These are phyloP conservation scores for Neurospora sp. DNA, from an alignment of 495 filamentous ascomycete genomes.

Conservation along the genomic window DNA sequence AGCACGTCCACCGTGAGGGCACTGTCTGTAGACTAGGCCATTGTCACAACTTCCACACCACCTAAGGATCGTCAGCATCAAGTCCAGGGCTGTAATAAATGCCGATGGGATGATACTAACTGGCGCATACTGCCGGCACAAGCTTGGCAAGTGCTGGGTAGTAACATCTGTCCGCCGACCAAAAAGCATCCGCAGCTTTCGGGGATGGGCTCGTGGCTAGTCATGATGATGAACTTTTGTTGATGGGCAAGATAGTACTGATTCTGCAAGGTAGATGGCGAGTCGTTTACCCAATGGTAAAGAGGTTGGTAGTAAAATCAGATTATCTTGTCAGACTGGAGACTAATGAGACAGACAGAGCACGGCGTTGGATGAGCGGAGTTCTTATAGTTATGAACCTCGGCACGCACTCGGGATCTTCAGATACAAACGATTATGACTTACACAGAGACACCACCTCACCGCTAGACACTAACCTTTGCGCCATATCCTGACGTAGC, in stretches of 20 bases:
- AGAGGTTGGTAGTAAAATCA: not conserved
- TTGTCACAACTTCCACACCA: not conserved
- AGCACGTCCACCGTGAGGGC: not conserved
- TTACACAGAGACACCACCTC: constrained; percentile 1
- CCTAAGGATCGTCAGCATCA: not conserved
- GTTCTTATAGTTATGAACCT: constrained; percentile 7
- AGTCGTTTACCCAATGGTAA: not conserved
- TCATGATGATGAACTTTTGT: not conserved
- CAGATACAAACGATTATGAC: constrained; percentile 2
- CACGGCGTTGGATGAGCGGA: not conserved
- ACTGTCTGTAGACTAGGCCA: not conserved
- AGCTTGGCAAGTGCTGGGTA: not conserved
- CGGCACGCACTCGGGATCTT: constrained; percentile 5
- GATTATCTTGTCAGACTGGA: not conserved
- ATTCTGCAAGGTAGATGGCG: not conserved
- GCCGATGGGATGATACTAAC: not conserved
- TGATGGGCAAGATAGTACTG: not conserved
- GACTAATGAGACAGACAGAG: not conserved
- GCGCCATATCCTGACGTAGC: not conserved
- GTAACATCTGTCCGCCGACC: not conserved
- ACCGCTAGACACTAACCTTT: constrained; percentile 12
- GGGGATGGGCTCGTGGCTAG: not conserved
- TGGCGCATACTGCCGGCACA: not conserved
- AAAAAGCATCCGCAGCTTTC: not conserved
- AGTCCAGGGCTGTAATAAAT: not conserved